A percentile compares a stretch with the other conserved stretches of the same genome.
Evolutionary conservation across 192 early-diverging fungal genomes (phyloP).

Genomic region (Coemansia sp.): DNA sequence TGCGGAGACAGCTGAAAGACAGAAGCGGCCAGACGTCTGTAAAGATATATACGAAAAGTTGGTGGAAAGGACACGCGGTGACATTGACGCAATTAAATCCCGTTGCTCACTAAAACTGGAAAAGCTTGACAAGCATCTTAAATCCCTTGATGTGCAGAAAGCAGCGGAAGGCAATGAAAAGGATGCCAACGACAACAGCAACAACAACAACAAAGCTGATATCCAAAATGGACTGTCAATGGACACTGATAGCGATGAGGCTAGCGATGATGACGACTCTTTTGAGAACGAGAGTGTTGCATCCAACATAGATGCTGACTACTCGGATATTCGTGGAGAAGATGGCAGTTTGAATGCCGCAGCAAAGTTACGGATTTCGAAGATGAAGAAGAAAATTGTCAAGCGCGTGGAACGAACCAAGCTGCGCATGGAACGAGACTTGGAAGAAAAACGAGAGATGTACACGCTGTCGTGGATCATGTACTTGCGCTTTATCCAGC

Average conservation of each 20-base stretch:
- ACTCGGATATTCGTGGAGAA: slow-evolving; percentile 9
- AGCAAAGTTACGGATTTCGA: slow-evolving; percentile 29
- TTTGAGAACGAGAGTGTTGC: slow-evolving; percentile 29
- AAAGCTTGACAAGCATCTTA: slow-evolving; percentile 40
- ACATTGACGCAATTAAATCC: slow-evolving; percentile 19
- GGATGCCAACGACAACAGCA: neutral
- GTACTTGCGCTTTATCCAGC: slow-evolving; percentile 79
- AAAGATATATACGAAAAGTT: slow-evolving; percentile 59
- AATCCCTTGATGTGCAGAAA: slow-evolving; percentile 4
- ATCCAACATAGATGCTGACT: slow-evolving; percentile 27
- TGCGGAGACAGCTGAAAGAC: slow-evolving; percentile 67
- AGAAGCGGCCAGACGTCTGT: slow-evolving; percentile 60
- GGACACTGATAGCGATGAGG: slow-evolving; percentile 33
- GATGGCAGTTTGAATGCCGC: slow-evolving; percentile 9
- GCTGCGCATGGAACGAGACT: slow-evolving; percentile 39
- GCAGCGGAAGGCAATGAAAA: neutral
- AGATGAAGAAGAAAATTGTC: slow-evolving; percentile 39
- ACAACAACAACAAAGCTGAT: neutral
- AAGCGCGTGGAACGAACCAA: slow-evolving; percentile 45
- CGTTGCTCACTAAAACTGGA: slow-evolving; percentile 32
- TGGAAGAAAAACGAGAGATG: slow-evolving; percentile 51
- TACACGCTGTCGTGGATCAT: slow-evolving; percentile 81
- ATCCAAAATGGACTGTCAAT: neutral
- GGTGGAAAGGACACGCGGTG: slow-evolving; percentile 17
- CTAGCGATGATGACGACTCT: slow-evolving; percentile 51